These are phyloP conservation scores for Fusarium temperatum DNA, from an alignment of 2,329 filamentous ascomycete species.

Conservation along the genomic window DNA sequence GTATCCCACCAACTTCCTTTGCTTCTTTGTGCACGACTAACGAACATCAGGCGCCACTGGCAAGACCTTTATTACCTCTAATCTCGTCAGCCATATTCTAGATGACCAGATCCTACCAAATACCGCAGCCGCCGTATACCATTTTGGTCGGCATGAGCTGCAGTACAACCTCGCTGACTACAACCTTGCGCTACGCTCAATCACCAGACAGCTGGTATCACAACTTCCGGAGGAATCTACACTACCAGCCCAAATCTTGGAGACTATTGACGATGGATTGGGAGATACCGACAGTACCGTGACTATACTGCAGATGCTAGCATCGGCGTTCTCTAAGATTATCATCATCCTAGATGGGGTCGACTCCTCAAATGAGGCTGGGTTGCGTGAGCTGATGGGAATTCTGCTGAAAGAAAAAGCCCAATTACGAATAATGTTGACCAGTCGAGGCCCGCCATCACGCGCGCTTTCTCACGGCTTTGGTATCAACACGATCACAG, in stretches of 20 bases:
- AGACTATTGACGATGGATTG: accelerated
- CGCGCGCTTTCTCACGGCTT: accelerated
- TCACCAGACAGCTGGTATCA: neutral
- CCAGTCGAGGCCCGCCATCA: neutral
- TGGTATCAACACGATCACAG: neutral
- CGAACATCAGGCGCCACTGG: neutral
- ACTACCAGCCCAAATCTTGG: accelerated
- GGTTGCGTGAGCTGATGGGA: neutral
- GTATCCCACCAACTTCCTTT: neutral
- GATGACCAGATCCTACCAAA: accelerated
- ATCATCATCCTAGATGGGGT: neutral
- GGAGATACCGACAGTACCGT: neutral
- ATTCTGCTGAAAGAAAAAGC: neutral
- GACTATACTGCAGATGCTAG: neutral
- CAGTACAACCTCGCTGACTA: neutral
- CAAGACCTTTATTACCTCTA: conserved; percentile 8
- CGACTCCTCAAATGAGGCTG: neutral
- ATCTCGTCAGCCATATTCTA: neutral
- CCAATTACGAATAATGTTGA: neutral
- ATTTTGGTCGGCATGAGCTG: neutral
- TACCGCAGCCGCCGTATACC: neutral
- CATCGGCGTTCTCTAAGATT: accelerated
- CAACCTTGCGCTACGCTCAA: neutral
- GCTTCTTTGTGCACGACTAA: neutral
- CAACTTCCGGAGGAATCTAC: neutral